Conservation (phyloP, 2,329 filamentous ascomycete species). For the Neopestalotiopsis sp. region DNA sequence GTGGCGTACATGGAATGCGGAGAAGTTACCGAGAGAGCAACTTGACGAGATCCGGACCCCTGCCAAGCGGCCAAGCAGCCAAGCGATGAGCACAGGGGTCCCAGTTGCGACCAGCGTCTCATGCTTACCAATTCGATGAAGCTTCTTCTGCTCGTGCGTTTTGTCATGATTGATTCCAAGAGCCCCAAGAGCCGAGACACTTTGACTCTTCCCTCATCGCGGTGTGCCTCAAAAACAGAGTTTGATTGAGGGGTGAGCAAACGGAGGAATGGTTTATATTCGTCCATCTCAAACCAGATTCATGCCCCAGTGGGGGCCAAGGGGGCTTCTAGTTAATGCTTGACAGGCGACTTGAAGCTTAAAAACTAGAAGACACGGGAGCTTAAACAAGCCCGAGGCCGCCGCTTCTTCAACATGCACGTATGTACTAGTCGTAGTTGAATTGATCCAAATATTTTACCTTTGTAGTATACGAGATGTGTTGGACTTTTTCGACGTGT, state of each 20-base stretch:
- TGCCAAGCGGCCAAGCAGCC: conserved; percentile 11
- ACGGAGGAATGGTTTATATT: background rate
- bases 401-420: too few species aligned
- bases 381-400: too few species aligned
- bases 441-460: too few species aligned
- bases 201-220: background rate
- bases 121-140: conserved; percentile 3
- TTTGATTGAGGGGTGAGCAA: background rate
- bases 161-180: background rate
- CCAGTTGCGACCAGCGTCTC: background rate
- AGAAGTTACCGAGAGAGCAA: background rate
- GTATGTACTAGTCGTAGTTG: too few species aligned
- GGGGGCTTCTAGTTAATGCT: background rate
- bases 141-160: background rate
- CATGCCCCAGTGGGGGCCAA: background rate
- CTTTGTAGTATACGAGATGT: too few species aligned
- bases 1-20: background rate
- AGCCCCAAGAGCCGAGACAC: background rate
- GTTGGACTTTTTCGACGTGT: too few species aligned
- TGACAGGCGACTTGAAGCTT: background rate
- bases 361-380: too few species aligned
- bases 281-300: background rate
- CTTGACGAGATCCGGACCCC: conserved; percentile 3
- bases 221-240: background rate
- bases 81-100: background rate